Evolutionary conservation across 2,329 filamentous ascomycete genomes (phyloP), one percentile per base, ranked within the genome.

Genomic region (Colletotrichum sp.): DNA sequence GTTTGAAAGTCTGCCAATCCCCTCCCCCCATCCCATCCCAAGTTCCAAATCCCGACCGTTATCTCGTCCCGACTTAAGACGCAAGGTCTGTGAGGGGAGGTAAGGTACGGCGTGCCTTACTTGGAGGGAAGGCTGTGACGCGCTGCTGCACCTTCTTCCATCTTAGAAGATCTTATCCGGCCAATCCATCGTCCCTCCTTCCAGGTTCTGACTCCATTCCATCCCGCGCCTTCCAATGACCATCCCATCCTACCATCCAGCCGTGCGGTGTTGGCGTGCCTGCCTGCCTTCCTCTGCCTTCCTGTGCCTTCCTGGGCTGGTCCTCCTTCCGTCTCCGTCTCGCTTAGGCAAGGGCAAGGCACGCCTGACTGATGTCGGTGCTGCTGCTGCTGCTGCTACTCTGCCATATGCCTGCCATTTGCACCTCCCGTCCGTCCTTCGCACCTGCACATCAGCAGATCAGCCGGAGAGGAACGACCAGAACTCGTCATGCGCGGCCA

Each of bases 31-130:
- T 28, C 6, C 58, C 6, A 18, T 28, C 9, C 58, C 10, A 30
- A 61, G 18, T 57, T 34, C 57, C 52, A 32, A 67, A 74, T 67
- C 68, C 61, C 63, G 52, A 64, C 63, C 73, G 21, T 68, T 67
- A 75, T 34, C 69, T 67, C 63, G 57, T 72, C 55, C 43, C 57
- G 69, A 71, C 63, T 28, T 72, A 73, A 67, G 21, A 38, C 61
- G 18, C 57, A 60, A 30, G 57, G 57, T 60, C 58, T 61, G 58
- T 32, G 13, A 12, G 32, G 34, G 18, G 21, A 18, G 52, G 52
- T 57, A 26, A 57, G 24, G 57, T 64, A n/a, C 16, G 34, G 16
- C 30, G 13, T 38, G 32, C 32, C 38, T 48, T n/a, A 48, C 38
- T 12, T 48, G 38, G 38, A 48, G 38, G 38, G 38, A 48, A 48